These are phyloP conservation scores for Rhizophora mangle DNA, from an alignment of 345 rosid genomes.

Conservation along the genomic window DNA sequence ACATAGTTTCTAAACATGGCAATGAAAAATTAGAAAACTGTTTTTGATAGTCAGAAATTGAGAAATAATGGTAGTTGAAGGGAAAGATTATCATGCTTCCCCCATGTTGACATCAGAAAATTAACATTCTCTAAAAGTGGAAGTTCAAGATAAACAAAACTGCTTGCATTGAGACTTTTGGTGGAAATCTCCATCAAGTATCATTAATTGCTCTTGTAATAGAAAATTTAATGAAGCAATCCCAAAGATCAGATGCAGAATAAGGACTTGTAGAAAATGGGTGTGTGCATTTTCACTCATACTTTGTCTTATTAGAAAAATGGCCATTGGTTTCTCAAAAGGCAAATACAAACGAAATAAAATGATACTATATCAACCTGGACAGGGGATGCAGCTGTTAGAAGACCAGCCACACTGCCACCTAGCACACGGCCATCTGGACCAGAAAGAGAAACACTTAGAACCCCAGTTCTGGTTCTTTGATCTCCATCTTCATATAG, in stretches of 20 bases:
- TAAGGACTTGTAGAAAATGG: too few relatives aligned
- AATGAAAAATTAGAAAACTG: too few relatives aligned
- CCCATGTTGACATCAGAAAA: background rate
- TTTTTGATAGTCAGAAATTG: too few relatives aligned
- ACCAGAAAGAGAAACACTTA: slow-evolving; percentile 78
- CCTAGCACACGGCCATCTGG: slow-evolving; percentile 90
- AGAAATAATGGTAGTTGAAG: too few relatives aligned
- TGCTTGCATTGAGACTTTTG: too few relatives aligned
- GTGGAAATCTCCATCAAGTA: too few relatives aligned
- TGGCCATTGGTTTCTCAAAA: background rate
- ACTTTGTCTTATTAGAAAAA: background rate
- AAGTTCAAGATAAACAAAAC: too few relatives aligned
- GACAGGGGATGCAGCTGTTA: slow-evolving; percentile 83
- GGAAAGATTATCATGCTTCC: background rate
- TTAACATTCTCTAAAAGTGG: too few relatives aligned
- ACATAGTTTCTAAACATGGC: background rate
- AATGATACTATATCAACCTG: slow-evolving; percentile 46
- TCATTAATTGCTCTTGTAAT: too few relatives aligned
- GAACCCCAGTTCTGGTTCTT: slow-evolving; percentile 68
- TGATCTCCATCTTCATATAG: slow-evolving; percentile 67
- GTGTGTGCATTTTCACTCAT: too few relatives aligned
- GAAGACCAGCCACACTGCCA: slow-evolving; percentile 81
- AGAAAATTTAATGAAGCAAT: too few relatives aligned
- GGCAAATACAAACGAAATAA: background rate
- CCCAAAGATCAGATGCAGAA: too few relatives aligned